A percentile compares a stretch with the other conserved stretches of the same genome.
These are phyloP conservation scores for Penicillium sp. DNA, from an alignment of 2,329 filamentous ascomycete species.

Conservation along the genomic window DNA sequence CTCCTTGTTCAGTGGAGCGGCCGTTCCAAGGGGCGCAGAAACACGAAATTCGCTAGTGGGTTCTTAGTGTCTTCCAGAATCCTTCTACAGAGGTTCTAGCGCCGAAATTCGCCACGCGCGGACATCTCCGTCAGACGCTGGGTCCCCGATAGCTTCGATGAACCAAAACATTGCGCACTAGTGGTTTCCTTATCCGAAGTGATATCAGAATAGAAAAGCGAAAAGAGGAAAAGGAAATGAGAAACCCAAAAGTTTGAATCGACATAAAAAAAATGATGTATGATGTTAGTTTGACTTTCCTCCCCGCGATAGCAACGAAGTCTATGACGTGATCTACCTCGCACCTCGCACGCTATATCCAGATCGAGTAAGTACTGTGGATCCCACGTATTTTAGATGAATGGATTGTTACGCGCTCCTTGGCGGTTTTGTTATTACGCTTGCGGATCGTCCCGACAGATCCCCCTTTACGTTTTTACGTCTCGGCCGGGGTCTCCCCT, in stretches of 20 bases:
- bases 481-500: not conserved
- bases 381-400: not conserved
- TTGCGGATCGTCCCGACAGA: slow-evolving; percentile 13
- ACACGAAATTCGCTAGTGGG: not conserved
- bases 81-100: slow-evolving; percentile 36
- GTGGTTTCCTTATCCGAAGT: not conserved
- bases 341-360: slow-evolving; percentile 2
- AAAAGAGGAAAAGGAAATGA: not conserved
- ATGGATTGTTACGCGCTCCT: not conserved
- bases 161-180: not conserved
- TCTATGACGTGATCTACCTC: slow-evolving; percentile 12
- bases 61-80: slow-evolving; percentile 32
- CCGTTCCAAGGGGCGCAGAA: not conserved
- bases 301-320: not conserved
- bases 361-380: slow-evolving; percentile 1
- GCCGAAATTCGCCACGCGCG: slow-evolving; percentile 12
- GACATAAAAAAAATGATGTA: not conserved
- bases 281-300: not conserved
- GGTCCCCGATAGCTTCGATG: not conserved
- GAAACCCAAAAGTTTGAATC: not conserved
- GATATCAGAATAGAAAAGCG: not conserved
- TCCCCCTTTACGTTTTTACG: not conserved
- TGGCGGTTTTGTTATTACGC: not conserved
- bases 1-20: slow-evolving; percentile 2
- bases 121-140: slow-evolving; percentile 3